Evolutionary conservation across 2,329 filamentous ascomycete species (phyloP), one percentile per base, ranked within the genome.

Genomic region (Dactylonectria macrodidyma): DNA sequence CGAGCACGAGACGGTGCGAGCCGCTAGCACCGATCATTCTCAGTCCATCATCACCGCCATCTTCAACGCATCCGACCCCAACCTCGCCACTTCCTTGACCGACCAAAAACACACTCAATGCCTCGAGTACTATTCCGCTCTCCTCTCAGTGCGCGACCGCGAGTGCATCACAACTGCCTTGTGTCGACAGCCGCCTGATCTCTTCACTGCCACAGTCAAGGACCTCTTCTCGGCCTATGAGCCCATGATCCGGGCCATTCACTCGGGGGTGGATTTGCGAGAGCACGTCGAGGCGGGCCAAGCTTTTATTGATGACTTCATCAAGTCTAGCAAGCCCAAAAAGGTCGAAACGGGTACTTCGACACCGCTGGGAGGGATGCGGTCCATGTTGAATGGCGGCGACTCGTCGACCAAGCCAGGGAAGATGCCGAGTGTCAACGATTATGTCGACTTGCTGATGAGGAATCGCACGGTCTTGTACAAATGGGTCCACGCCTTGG

Each of bases 141-240:
- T 90, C n/a, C 86, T 95, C 26, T 90, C 91, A 0, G 87, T 93
- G 9, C 89, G 90, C 41, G 93, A 96, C 76, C 88, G 93, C n/a
- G 89, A 93, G 64, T 87, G 91, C 72, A 90, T 95, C 56, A 88
- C 89, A 12, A 85, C 86, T 12, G 87, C 90, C 0, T 81, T 95
- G 14, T 95, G 93, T 79, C 88, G 88, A 14, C 85, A 89, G 52
- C 88, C 86, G 26, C 93, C 93, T 0, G 93, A 95, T 73, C 84
- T 92, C 10, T 84, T 95, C n/a, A 95, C 93, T 0, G 86, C 89
- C 9, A 86, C 89, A 1, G 82, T 95, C 55, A 86, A 88, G 34
- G 91, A 94, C 65, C 79, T 86, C 0, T 87, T 95, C 6, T 83
- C 86, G 0, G 90, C 91, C 2, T 93, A 93, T 71, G 93, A 95